phyloP scores from a whole-genome alignment of 1,284 basidiomycete species.

The Puccinia coronata region DNA sequence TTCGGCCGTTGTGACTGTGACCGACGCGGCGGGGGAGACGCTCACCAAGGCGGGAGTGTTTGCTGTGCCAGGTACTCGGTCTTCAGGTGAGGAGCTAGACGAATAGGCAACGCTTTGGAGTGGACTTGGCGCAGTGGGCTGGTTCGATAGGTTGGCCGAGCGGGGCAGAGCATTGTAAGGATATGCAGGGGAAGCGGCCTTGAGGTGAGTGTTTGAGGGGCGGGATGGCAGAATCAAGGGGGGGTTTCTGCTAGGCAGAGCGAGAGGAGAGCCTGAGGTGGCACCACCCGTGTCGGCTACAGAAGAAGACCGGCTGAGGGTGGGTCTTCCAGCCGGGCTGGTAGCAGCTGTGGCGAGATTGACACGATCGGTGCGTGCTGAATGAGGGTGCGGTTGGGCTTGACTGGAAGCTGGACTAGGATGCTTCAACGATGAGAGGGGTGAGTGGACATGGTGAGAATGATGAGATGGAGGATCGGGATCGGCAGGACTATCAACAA shows the following conservation, averaged over 20 bases:
- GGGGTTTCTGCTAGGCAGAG: slow-evolving; percentile 5
- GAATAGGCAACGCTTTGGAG: slow-evolving; percentile 40
- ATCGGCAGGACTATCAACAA: slow-evolving; percentile 45
- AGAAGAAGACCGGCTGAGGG: slow-evolving; percentile 38
- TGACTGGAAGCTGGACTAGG: slow-evolving; percentile 37
- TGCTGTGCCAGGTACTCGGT: slow-evolving; percentile 5
- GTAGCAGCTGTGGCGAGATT: not conserved
- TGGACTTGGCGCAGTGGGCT: slow-evolving; percentile 47
- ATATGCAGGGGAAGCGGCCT: slow-evolving; percentile 32
- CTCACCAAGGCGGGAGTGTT: slow-evolving; percentile 22
- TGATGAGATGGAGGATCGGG: slow-evolving; percentile 33
- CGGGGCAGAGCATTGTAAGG: slow-evolving; percentile 12
- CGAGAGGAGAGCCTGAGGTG: slow-evolving; percentile 14
- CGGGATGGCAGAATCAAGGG: slow-evolving; percentile 30
- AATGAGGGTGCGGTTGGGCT: not conserved
- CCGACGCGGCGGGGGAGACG: slow-evolving; percentile 34
- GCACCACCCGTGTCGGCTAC: slow-evolving; percentile 23
- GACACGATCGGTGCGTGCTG: not conserved
- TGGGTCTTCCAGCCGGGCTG: slow-evolving; percentile 21
- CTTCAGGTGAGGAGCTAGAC: slow-evolving; percentile 41
- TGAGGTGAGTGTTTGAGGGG: slow-evolving; percentile 1
- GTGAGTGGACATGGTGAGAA: slow-evolving; percentile 16
- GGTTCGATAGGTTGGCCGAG: slow-evolving; percentile 33
- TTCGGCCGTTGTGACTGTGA: not conserved
- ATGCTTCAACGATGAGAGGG: slow-evolving; percentile 11